phyloP scores from a whole-genome alignment of 495 filamentous ascomycete species.

The Penicillium desertorum region DNA sequence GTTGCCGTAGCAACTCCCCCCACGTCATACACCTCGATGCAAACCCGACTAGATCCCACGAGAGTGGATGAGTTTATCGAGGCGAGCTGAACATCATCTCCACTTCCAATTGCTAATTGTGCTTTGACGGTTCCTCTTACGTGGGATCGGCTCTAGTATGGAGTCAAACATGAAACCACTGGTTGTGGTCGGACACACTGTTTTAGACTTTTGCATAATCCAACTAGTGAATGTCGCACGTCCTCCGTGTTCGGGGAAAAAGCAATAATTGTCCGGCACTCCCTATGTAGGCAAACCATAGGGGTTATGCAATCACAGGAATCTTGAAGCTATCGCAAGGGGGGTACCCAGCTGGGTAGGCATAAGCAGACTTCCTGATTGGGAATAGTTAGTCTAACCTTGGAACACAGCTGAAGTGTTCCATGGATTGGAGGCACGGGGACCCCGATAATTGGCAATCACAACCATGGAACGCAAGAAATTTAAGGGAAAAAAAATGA shows the following conservation, averaged over 20 bases:
- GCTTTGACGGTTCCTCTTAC: not conserved
- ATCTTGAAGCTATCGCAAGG: slow-evolving; percentile 5
- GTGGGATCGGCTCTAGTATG: slow-evolving; percentile 1
- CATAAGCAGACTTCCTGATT: slow-evolving; percentile 32
- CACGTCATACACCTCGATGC: slow-evolving; percentile 27
- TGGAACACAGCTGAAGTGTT: slow-evolving; percentile 11
- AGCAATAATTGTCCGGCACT: slow-evolving; percentile 1
- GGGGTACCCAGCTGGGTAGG: not conserved
- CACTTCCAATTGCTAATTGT: slow-evolving; percentile 5
- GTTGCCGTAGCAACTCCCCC: slow-evolving; percentile 42
- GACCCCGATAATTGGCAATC: slow-evolving; percentile 17
- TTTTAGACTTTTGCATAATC: slow-evolving; percentile 5
- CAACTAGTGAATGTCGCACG: slow-evolving; percentile 10
- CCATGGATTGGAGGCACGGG: slow-evolving; percentile 23
- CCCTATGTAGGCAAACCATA: too few species aligned
- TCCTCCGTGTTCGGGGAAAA: not conserved
- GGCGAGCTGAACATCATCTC: slow-evolving; percentile 22
- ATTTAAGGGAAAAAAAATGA: too few species aligned
- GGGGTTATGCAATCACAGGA: not conserved
- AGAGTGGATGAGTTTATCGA: slow-evolving; percentile 14
- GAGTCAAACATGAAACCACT: slow-evolving; percentile 1
- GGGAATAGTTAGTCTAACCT: slow-evolving; percentile 8
- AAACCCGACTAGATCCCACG: slow-evolving; percentile 1
- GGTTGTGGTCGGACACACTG: not conserved
- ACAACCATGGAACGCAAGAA: slow-evolving; percentile 1